phyloP scores from a whole-genome alignment of 345 rosid species.

The Melaleuca alternifolia region DNA sequence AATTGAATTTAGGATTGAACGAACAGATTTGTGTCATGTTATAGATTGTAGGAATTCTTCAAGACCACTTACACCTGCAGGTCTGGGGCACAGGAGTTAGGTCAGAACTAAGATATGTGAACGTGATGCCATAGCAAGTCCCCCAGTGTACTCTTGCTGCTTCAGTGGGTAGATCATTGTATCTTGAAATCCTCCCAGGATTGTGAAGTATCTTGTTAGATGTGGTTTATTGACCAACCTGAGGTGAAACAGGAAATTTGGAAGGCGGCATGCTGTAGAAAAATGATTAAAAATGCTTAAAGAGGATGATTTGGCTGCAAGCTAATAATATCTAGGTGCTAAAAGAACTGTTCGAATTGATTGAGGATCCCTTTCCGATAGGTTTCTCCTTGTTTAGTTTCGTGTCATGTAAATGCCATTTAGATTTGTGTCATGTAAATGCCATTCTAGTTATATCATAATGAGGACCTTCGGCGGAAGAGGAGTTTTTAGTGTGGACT shows the following conservation, averaged over 20 bases:
- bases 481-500: background rate
- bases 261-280: background rate
- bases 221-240: background rate
- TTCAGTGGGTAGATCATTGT: background rate
- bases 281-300: background rate
- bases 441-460: background rate
- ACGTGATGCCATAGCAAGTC: background rate
- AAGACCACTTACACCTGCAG: background rate
- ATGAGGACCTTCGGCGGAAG: background rate
- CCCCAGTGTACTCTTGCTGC: background rate
- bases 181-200: background rate
- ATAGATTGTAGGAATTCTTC: background rate
- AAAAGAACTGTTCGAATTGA: background rate
- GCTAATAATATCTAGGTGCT: background rate
- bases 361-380: background rate
- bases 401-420: no score
- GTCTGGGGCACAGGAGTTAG: background rate
- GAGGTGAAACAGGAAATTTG: background rate
- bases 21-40: background rate
- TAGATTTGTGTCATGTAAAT: background rate
- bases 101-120: background rate
- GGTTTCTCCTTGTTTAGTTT: background rate
- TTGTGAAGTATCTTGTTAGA: background rate
- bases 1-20: background rate
- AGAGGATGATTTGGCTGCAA: background rate